Percentiles rank a stretch among this genome's conserved stretches.
These are phyloP conservation scores for Metschnikowia aberdeeniae DNA, from an alignment of 805 yeast species.

Conservation along the genomic window DNA sequence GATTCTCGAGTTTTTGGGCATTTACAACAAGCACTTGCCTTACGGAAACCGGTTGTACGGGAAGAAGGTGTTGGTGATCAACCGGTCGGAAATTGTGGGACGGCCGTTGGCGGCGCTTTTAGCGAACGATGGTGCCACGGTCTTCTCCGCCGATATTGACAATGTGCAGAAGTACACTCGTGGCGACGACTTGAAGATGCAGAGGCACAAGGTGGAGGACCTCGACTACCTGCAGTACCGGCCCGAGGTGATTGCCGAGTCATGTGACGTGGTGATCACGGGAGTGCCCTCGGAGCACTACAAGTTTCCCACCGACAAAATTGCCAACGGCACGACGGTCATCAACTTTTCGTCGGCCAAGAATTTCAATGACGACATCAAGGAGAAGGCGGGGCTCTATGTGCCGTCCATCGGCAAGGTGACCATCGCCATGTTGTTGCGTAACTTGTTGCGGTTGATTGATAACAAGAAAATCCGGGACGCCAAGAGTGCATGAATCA, in stretches of 20 bases:
- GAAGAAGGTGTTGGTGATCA: conserved; percentile 83
- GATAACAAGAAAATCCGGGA: conserved; percentile 49
- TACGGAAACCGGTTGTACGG: conserved; percentile 94
- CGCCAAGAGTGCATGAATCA: background rate
- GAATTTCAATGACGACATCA: conserved; percentile 81
- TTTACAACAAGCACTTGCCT: conserved; percentile 75
- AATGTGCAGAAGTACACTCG: conserved; percentile 89
- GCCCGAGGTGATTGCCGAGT: conserved; percentile 61
- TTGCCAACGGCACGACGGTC: conserved; percentile 85
- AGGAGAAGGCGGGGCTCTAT: conserved; percentile 81
- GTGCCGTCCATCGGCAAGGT: conserved; percentile 97
- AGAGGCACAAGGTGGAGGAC: conserved; percentile 71
- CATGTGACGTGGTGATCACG: conserved; percentile 89
- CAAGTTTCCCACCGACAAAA: conserved; percentile 78
- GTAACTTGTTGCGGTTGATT: conserved; percentile 80
- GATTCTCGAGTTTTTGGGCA: conserved; percentile 83
- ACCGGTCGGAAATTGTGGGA: conserved; percentile 95
- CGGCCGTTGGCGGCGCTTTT: conserved; percentile 92
- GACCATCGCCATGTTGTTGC: conserved; percentile 87
- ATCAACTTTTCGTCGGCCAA: conserved; percentile 86
- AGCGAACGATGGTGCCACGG: conserved; percentile 97
- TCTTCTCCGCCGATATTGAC: conserved; percentile 84
- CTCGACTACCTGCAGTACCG: conserved; percentile 47
- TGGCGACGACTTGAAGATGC: conserved; percentile 82
- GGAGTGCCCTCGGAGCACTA: conserved; percentile 87